These are phyloP conservation scores for Yarrowia hollandica DNA, from an alignment of 805 yeast genomes.

Conservation along the genomic window DNA sequence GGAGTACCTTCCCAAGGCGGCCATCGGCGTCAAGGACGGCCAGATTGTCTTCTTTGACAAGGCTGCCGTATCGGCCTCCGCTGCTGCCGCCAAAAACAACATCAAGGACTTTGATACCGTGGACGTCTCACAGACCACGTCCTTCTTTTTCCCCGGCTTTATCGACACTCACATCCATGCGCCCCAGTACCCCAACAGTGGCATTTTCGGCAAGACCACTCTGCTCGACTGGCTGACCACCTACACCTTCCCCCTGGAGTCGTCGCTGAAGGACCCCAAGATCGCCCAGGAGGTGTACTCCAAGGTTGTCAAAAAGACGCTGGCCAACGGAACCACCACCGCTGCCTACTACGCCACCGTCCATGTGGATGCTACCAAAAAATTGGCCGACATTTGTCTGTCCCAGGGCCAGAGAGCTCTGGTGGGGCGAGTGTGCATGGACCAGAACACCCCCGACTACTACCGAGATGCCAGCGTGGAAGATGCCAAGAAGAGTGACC, in stretches of 20 bases:
- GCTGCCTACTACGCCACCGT: conserved; percentile 91
- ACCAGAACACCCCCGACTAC: conserved; percentile 72
- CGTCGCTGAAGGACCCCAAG: conserved; percentile 55
- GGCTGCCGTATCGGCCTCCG: conserved; percentile 35
- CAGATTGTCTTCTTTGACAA: conserved; percentile 56
- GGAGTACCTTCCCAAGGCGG: conserved; percentile 55
- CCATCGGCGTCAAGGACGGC: conserved; percentile 59
- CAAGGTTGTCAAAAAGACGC: conserved; percentile 66
- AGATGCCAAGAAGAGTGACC: conserved; percentile 56
- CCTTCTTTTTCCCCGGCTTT: conserved; percentile 79
- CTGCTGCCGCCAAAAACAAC: conserved; percentile 37
- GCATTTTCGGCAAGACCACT: conserved; percentile 82
- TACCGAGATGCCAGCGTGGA: conserved; percentile 57
- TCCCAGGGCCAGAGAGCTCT: conserved; percentile 79
- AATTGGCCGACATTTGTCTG: conserved; percentile 71
- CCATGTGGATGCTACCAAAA: conserved; percentile 70
- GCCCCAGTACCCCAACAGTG: conserved; percentile 77
- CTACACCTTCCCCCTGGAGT: conserved; percentile 88
- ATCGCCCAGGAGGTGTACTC: conserved; percentile 64
- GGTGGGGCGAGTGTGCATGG: conserved; percentile 94
- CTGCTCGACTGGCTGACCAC: conserved; percentile 83
- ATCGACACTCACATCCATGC: conserved; percentile 84
- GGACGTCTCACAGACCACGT: conserved; percentile 20
- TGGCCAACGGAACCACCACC: conserved; percentile 83
- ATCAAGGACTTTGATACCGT: conserved; percentile 31